These are phyloP conservation scores for Physocladia obscura DNA, from an alignment of 192 early-diverging fungal species.

Conservation along the genomic window DNA sequence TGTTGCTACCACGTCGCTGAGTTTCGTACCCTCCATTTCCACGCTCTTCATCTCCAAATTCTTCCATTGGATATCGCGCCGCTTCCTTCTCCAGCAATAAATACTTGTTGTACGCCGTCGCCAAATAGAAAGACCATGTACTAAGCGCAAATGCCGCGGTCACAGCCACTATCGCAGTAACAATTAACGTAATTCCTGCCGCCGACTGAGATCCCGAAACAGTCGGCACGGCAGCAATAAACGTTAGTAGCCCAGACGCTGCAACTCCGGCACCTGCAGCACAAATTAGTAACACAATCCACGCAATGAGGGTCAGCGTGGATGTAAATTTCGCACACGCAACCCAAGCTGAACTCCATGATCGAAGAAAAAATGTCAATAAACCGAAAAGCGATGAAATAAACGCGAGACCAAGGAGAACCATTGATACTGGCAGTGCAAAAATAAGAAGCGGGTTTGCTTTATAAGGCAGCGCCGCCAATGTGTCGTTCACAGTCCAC, in stretches of 20 bases:
- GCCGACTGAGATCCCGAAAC: neutral
- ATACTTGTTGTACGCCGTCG: neutral
- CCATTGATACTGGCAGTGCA: neutral
- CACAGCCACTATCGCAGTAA: neutral
- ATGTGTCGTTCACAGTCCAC: neutral
- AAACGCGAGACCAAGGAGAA: conserved; percentile 1
- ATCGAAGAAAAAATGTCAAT: neutral
- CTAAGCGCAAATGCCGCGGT: neutral
- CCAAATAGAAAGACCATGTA: conserved; percentile 7
- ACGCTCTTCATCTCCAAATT: no score
- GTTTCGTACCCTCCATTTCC: neutral
- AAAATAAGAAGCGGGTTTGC: conserved; percentile 23
- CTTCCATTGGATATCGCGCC: no score
- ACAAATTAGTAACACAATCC: neutral
- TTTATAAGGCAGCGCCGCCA: conserved; percentile 20
- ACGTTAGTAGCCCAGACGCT: neutral
- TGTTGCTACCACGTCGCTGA: neutral
- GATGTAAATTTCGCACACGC: conserved; percentile 14
- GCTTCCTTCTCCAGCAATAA: neutral
- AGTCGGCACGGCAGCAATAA: neutral
- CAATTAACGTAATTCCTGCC: neutral
- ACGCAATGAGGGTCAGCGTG: neutral
- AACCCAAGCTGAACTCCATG: neutral
- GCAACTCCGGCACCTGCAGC: neutral
- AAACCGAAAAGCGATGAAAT: neutral